phyloP scores from a whole-genome alignment of 805 yeast genomes.

The Novakomyces olei region DNA sequence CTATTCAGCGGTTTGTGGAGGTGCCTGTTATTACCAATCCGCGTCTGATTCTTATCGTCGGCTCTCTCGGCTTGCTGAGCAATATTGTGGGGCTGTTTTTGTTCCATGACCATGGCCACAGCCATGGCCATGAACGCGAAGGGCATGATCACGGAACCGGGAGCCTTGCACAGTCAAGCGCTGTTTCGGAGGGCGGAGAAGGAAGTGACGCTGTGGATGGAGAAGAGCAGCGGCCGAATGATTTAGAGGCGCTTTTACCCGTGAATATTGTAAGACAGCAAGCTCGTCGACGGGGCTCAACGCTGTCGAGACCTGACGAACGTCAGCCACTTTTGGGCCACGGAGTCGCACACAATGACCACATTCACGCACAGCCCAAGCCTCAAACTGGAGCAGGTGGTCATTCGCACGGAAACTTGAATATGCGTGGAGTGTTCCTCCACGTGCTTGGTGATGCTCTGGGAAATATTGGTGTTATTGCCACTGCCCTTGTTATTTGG shows the following conservation, averaged over 20 bases:
- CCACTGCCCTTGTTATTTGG: constrained; percentile 83
- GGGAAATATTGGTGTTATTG: constrained; percentile 83
- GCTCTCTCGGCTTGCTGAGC: constrained; percentile 59
- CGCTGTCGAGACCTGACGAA: too few relatives aligned
- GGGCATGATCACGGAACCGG: constrained; percentile 18
- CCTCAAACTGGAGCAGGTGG: too few relatives aligned
- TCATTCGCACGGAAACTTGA: constrained; percentile 19
- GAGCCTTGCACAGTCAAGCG: neutral
- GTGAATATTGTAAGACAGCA: too few relatives aligned
- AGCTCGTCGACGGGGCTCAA: too few relatives aligned
- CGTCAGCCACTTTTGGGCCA: too few relatives aligned
- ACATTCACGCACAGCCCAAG: too few relatives aligned
- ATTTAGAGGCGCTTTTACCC: too few relatives aligned
- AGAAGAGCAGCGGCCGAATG: too few relatives aligned
- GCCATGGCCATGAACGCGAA: constrained; percentile 32
- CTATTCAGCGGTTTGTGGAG: constrained; percentile 64
- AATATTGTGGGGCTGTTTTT: constrained; percentile 64
- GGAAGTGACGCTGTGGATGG: too few relatives aligned
- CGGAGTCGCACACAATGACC: too few relatives aligned
- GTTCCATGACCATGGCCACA: constrained; percentile 71
- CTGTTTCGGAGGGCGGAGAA: too few relatives aligned
- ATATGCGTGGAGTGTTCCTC: constrained; percentile 91
- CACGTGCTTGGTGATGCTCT: constrained; percentile 93
- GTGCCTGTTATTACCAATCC: constrained; percentile 69
- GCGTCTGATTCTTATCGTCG: constrained; percentile 59